These are phyloP conservation scores for Paecilomyces sp. DNA, from an alignment of 2,329 filamentous ascomycete species.

Conservation along the genomic window DNA sequence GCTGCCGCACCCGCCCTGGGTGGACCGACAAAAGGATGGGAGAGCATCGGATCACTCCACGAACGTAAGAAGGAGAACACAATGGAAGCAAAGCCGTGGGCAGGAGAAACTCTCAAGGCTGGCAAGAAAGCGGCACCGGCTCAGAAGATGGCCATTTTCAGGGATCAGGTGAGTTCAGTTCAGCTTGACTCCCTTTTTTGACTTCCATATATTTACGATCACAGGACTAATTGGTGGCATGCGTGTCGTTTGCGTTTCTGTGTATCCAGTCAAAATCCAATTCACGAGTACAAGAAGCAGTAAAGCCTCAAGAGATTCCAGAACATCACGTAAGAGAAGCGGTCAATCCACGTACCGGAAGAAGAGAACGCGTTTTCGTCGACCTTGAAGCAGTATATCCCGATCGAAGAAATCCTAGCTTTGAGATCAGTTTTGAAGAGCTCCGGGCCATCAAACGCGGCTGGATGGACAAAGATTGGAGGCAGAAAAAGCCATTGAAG, in stretches of 20 bases:
- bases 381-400: slow-evolving; percentile 82
- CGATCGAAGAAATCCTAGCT: slow-evolving; percentile 59
- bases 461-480: slow-evolving; percentile 52
- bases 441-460: slow-evolving; percentile 72
- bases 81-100: slow-evolving; percentile 82
- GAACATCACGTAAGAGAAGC: slow-evolving; percentile 73
- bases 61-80: slow-evolving; percentile 93
- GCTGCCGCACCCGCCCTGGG: slow-evolving; percentile 50
- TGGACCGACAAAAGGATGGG: slow-evolving; percentile 68
- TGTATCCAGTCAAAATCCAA: slow-evolving; percentile 47
- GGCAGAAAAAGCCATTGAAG: slow-evolving; percentile 47
- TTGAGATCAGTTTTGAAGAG: slow-evolving; percentile 88
- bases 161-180: slow-evolving; percentile 76
- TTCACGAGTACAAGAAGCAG: slow-evolving; percentile 30
- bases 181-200: slow-evolving; percentile 28
- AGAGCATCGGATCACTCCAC: slow-evolving; percentile 77
- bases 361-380: slow-evolving; percentile 79
- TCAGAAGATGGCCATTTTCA: slow-evolving; percentile 86
- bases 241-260: slow-evolving; percentile 34
- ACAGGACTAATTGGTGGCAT: slow-evolving; percentile 84
- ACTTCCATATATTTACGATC: slow-evolving; percentile 71
- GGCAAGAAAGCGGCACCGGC: slow-evolving; percentile 71
- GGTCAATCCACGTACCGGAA: slow-evolving; percentile 73
- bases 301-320: slow-evolving; percentile 51
- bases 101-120: slow-evolving; percentile 79